Percentiles rank a stretch among this genome's conserved stretches.
Conservation (phyloP, 495 filamentous ascomycete species). For the Aspergillus biplanus region DNA sequence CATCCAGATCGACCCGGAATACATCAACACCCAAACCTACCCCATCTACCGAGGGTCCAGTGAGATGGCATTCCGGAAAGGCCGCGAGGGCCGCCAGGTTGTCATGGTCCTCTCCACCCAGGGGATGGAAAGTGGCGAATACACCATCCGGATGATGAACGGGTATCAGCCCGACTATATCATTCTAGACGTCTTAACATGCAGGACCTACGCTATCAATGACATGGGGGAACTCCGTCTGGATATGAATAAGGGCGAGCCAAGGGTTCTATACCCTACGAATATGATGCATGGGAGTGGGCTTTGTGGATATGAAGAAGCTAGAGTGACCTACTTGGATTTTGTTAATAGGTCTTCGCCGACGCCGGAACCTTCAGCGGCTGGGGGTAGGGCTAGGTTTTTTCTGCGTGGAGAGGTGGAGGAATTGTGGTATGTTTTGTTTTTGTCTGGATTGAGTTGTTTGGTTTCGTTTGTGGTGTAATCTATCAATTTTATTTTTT, state of each 20-base stretch:
- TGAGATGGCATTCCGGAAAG: constrained; percentile 68
- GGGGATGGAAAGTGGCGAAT: constrained; percentile 47
- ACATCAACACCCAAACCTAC: constrained; percentile 52
- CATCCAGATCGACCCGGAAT: constrained; percentile 47
- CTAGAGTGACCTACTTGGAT: constrained; percentile 22
- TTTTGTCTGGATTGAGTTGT: constrained; percentile 2
- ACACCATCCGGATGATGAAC: constrained; percentile 47
- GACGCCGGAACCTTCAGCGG: not conserved
- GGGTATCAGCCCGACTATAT: constrained; percentile 38
- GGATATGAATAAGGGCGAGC: constrained; percentile 51
- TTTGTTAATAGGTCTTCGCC: constrained; percentile 21
- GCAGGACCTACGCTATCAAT: constrained; percentile 46
- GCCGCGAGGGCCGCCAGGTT: constrained; percentile 54
- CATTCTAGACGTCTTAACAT: constrained; percentile 55
- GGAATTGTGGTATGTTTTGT: not conserved
- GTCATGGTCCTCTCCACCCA: constrained; percentile 63
- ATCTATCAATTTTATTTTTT: not conserved
- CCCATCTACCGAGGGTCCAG: constrained; percentile 57
- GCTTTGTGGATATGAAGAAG: constrained; percentile 35
- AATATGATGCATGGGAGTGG: constrained; percentile 39
- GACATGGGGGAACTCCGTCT: constrained; percentile 49
- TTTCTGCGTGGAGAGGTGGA: not conserved
- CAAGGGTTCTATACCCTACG: constrained; percentile 49
- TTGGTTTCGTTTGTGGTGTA: not conserved
- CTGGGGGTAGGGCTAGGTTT: not conserved